Percentiles rank a stretch among this genome's conserved stretches.
These are phyloP conservation scores for Brachypodium distachyon DNA, from an alignment of 202 grass and related monocot genomes.

Conservation along the genomic window DNA sequence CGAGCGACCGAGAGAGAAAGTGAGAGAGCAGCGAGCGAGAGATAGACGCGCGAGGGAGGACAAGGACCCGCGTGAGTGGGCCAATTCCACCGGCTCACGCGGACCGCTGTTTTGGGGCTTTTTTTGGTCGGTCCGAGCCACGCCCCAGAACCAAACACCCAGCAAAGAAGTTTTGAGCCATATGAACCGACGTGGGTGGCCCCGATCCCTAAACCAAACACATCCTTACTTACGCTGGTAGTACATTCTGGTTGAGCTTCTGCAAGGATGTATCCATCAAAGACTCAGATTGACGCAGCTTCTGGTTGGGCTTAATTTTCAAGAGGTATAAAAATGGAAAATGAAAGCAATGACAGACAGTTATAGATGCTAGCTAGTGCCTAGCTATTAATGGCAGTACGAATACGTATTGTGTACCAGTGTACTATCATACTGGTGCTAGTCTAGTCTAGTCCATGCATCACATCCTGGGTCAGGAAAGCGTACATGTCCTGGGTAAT, in stretches of 20 bases:
- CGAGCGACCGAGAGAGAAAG: too few species aligned
- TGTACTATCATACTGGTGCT: not conserved
- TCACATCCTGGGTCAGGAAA: not conserved
- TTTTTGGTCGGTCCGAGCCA: too few species aligned
- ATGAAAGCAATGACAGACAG: not conserved
- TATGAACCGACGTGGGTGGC: too few species aligned
- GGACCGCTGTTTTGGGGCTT: too few species aligned
- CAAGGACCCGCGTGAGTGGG: too few species aligned
- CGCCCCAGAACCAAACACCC: too few species aligned
- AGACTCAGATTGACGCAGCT: too few species aligned
- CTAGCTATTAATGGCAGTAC: not conserved
- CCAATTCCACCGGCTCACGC: too few species aligned
- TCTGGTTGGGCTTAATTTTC: not conserved
- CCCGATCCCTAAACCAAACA: too few species aligned
- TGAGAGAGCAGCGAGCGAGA: too few species aligned
- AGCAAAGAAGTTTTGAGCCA: too few species aligned
- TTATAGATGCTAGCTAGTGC: not conserved
- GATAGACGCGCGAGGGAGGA: too few species aligned
- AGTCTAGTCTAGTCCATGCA: not conserved
- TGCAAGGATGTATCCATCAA: not conserved
- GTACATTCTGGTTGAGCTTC: not conserved
- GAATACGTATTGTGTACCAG: not conserved
- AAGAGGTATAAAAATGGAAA: not conserved
- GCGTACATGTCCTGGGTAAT: not conserved
- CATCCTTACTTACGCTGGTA: not conserved